These are phyloP conservation scores for Galeopsis tetrahit DNA, from an alignment of 257 asterid species.

Conservation along the genomic window DNA sequence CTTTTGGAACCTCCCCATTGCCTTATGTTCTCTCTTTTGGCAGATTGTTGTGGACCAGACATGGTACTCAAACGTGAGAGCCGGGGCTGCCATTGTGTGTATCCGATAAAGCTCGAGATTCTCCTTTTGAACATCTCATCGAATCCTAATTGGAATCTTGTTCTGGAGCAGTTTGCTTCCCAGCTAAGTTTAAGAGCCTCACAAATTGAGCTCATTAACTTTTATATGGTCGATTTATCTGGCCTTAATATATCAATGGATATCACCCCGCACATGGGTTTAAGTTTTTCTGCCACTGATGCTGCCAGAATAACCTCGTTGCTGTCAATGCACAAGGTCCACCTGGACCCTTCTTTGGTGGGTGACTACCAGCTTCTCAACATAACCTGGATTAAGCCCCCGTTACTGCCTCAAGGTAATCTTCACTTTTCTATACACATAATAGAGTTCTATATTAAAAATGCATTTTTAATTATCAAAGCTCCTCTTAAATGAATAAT, in stretches of 20 bases:
- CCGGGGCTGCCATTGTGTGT: conserved; percentile 82
- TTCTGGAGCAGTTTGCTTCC: conserved; percentile 77
- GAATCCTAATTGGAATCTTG: conserved; percentile 76
- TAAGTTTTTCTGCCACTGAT: conserved; percentile 71
- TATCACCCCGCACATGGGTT: conserved; percentile 72
- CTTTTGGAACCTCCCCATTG: not conserved
- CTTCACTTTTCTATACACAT: conserved; percentile 27
- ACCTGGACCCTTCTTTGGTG: conserved; percentile 73
- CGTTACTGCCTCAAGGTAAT: conserved; percentile 71
- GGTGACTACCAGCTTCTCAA: conserved; percentile 83
- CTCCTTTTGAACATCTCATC: conserved; percentile 84
- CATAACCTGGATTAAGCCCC: conserved; percentile 78
- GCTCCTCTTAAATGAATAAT: conserved; percentile 12
- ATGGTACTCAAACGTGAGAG: conserved; percentile 79
- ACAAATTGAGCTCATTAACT: conserved; percentile 92
- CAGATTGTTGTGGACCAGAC: conserved; percentile 91
- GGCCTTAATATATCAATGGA: conserved; percentile 96
- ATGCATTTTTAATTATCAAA: conserved; percentile 9
- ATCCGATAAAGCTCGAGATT: conserved; percentile 85
- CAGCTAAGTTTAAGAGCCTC: conserved; percentile 68
- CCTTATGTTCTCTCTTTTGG: conserved; percentile 23
- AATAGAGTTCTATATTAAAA: conserved; percentile 6
- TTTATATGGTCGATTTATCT: conserved; percentile 72
- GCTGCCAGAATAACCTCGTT: conserved; percentile 72
- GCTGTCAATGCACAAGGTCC: conserved; percentile 63